Percentiles rank a stretch among this genome's conserved stretches.
Conservation (phyloP, 2,329 filamentous ascomycete species). For the Aspergillus ruber region DNA sequence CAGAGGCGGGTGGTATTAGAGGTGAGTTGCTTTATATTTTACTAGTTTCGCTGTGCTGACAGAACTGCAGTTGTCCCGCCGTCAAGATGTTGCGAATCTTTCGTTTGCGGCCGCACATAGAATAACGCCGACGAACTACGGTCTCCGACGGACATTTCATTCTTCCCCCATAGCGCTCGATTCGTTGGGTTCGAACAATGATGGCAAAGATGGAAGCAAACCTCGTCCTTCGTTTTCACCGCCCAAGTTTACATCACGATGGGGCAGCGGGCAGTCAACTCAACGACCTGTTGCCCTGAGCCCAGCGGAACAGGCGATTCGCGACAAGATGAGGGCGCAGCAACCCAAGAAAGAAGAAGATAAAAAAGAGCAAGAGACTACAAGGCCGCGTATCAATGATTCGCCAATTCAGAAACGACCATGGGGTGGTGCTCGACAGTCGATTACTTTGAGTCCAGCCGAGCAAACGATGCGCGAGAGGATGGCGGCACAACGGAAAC, state of each 20-base stretch:
- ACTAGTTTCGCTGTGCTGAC: conserved; percentile 1
- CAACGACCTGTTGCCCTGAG: background rate
- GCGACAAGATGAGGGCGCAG: background rate
- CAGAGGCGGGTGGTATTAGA: conserved; percentile 28
- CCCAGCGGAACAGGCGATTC: background rate
- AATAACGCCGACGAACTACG: conserved; percentile 11
- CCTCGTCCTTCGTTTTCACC: conserved; percentile 6
- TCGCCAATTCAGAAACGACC: conserved; percentile 11
- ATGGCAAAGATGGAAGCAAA: conserved; percentile 12
- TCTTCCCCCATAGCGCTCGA: conserved; percentile 21
- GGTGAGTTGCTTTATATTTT: conserved; percentile 12
- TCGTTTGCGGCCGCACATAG: conserved; percentile 26
- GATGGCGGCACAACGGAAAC: conserved; percentile 11
- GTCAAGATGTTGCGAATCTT: conserved; percentile 31
- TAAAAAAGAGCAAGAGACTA: background rate
- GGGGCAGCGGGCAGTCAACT: conserved; percentile 10
- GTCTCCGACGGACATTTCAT: conserved; percentile 29
- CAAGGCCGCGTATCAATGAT: background rate
- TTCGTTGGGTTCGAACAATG: conserved; percentile 20
- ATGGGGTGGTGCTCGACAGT: conserved; percentile 8
- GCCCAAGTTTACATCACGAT: conserved; percentile 25
- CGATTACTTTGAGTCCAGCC: conserved; percentile 23
- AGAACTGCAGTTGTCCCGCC: conserved; percentile 28
- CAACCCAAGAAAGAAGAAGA: background rate
- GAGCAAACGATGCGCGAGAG: conserved; percentile 27